Conservation (phyloP, 2,329 filamentous ascomycete genomes). For the Diaporthe citrichinensis region DNA sequence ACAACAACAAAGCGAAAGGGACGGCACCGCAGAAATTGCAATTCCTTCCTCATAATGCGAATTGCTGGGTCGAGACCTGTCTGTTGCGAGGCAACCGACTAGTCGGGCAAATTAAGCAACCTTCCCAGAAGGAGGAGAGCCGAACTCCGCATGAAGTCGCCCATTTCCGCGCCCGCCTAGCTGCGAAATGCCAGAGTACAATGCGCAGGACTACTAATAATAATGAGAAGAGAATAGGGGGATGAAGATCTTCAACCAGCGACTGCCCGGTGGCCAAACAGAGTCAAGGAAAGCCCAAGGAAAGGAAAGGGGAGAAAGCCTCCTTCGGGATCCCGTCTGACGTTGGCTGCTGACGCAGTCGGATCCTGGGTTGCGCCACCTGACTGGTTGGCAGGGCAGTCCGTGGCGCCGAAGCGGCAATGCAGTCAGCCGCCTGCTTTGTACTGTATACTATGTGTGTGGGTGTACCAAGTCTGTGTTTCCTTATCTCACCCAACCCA, state of each 20-base stretch:
- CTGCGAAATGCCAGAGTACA: neutral
- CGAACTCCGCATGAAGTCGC: neutral
- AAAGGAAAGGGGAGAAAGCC: neutral
- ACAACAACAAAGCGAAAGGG: neutral
- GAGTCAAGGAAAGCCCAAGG: neutral
- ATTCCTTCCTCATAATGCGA: neutral
- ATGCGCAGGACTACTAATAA: neutral
- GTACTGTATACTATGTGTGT: neutral
- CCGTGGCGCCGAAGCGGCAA: neutral
- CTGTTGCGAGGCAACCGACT: constrained; percentile 19
- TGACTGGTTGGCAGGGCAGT: neutral
- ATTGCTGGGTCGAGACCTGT: neutral
- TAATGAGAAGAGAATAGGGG: neutral
- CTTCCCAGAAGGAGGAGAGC: neutral
- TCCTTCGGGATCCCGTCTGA: constrained; percentile 10
- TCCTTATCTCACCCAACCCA: neutral
- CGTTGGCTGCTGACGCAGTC: constrained; percentile 26
- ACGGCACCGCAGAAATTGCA: neutral
- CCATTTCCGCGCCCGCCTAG: neutral
- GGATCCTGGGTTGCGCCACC: constrained; percentile 7
- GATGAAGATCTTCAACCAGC: neutral
- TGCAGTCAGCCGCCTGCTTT: constrained; percentile 9
- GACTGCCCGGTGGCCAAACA: neutral
- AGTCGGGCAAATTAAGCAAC: neutral
- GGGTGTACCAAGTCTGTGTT: neutral